phyloP scores from a whole-genome alignment of 371 early-diverging fungal species.

The Mucor lusitanicus region DNA sequence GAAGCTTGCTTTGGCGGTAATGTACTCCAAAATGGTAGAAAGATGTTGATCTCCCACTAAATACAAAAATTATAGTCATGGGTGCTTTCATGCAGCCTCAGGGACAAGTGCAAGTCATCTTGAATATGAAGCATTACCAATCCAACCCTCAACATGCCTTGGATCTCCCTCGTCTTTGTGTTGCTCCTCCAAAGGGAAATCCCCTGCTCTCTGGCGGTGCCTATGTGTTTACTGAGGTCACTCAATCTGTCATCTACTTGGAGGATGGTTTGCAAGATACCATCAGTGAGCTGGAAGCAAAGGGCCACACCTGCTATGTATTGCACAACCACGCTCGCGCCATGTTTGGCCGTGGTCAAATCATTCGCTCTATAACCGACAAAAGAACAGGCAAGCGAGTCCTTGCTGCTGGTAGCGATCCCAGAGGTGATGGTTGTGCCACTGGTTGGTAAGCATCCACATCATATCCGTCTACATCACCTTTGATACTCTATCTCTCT shows the following conservation, averaged over 20 bases:
- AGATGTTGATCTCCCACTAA: background rate
- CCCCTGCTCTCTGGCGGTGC: constrained; percentile 21
- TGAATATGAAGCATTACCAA: constrained; percentile 66
- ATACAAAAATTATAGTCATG: constrained; percentile 33
- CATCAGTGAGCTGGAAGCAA: constrained; percentile 43
- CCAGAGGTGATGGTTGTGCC: constrained; percentile 71
- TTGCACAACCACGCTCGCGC: constrained; percentile 40
- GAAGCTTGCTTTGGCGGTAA: constrained; percentile 58
- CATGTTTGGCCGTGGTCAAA: constrained; percentile 80
- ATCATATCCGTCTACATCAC: background rate
- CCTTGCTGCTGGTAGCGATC: constrained; percentile 69
- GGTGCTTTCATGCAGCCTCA: constrained; percentile 80
- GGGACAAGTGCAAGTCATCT: constrained; percentile 80
- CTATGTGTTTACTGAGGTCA: constrained; percentile 36
- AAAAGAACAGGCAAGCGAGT: constrained; percentile 47
- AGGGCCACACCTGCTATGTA: constrained; percentile 62
- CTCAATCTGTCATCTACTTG: constrained; percentile 51
- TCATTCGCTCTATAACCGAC: constrained; percentile 48
- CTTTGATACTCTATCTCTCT: background rate
- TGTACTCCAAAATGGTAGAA: background rate
- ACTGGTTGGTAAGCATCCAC: constrained; percentile 46
- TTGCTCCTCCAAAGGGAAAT: constrained; percentile 38
- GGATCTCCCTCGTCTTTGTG: constrained; percentile 73
- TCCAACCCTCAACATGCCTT: constrained; percentile 69
- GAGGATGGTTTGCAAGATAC: constrained; percentile 63